Evolutionary conservation across 371 early-diverging fungal species (phyloP).

Genomic region (Enterocytospora artemiae): DNA sequence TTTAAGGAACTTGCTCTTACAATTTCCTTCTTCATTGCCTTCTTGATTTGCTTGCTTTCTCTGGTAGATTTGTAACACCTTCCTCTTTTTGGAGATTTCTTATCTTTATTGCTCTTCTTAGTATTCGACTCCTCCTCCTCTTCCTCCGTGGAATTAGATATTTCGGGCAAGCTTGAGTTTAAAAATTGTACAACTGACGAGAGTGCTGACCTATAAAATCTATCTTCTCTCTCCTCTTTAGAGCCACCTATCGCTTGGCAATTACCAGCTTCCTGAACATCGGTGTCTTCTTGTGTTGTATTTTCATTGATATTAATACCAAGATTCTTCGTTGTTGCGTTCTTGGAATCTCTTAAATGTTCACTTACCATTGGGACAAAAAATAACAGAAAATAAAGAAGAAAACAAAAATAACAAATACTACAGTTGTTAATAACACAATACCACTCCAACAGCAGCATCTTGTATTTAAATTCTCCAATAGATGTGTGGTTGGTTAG

Average conservation of each 20-base stretch:
- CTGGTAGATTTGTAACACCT: background rate
- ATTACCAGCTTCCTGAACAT: background rate
- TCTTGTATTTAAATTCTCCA: too few species aligned
- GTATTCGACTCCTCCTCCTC: background rate
- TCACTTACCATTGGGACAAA: too few species aligned
- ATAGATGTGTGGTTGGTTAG: too few species aligned
- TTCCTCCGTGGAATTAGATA: background rate
- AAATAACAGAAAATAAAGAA: too few species aligned
- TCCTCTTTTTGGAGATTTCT: constrained; percentile 1
- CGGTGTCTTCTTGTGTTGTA: too few species aligned
- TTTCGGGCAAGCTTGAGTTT: background rate
- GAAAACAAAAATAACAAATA: too few species aligned
- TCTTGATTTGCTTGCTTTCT: background rate
- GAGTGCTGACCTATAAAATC: background rate
- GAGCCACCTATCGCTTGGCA: background rate
- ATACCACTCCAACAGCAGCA: too few species aligned
- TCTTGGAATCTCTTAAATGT: too few species aligned
- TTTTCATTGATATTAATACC: too few species aligned
- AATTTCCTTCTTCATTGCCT: constrained; percentile 5
- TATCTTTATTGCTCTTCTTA: background rate
- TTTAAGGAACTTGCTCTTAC: background rate
- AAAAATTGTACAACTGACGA: constrained; percentile 5
- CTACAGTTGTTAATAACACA: too few species aligned
- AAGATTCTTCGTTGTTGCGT: too few species aligned
- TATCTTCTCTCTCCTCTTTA: constrained; percentile 1